phyloP scores from a whole-genome alignment of 306 rosid genomes.

The Rubus idaeus region DNA sequence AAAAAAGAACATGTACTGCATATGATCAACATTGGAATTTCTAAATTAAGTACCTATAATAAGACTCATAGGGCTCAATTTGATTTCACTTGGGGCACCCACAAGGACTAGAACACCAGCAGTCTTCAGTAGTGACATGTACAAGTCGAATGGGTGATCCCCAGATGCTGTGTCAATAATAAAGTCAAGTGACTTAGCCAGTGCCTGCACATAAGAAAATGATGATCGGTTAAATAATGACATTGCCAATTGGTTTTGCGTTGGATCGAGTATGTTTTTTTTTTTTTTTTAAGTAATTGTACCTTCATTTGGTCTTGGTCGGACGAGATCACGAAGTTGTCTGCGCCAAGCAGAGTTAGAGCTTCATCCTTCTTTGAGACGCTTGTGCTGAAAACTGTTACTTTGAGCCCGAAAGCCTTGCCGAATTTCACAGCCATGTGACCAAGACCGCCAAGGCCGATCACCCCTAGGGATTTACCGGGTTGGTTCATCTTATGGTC shows the following conservation, averaged over 20 bases:
- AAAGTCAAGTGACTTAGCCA: conserved; percentile 64
- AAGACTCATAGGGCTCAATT: conserved; percentile 57
- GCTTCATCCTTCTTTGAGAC: conserved; percentile 76
- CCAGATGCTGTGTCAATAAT: conserved; percentile 83
- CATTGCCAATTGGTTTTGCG: neutral
- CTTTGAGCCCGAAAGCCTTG: conserved; percentile 65
- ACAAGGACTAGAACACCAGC: conserved; percentile 62
- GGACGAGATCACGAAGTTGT: conserved; percentile 62
- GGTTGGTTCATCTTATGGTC: conserved; percentile 57
- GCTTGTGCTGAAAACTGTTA: conserved; percentile 76
- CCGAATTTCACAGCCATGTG: conserved; percentile 81
- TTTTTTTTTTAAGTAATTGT: neutral
- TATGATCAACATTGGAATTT: neutral
- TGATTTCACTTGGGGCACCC: conserved; percentile 72
- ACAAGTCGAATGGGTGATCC: conserved; percentile 74
- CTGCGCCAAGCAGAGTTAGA: conserved; percentile 52
- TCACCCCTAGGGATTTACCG: conserved; percentile 71
- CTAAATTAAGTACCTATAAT: conserved; percentile 36
- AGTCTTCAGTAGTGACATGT: conserved; percentile 67
- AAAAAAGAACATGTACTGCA: too few relatives aligned
- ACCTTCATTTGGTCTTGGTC: conserved; percentile 60
- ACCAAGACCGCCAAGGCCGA: conserved; percentile 83
- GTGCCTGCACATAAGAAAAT: conserved; percentile 36
- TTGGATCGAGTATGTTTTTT: neutral
- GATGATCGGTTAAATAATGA: too few relatives aligned